Evolutionary conservation across 768 basidiomycete genomes (phyloP).

Genomic region (Phylloporus sp.): DNA sequence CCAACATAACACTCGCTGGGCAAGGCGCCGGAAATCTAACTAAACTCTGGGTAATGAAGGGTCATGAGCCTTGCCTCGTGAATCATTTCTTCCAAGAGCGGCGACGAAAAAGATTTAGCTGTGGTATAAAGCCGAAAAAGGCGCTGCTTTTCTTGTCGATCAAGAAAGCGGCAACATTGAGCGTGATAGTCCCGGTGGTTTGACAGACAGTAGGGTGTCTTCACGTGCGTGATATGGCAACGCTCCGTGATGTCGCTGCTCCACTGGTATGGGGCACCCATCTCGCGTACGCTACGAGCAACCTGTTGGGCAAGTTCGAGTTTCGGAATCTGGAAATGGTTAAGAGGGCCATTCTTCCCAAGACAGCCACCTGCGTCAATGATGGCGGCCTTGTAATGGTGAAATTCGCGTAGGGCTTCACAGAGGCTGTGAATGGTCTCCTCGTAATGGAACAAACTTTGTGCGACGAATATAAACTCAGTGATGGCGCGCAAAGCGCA

Average conservation of each 20-base stretch:
- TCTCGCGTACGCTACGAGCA: conserved; percentile 19
- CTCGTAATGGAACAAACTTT: conserved; percentile 12
- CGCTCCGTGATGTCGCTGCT: conserved; percentile 10
- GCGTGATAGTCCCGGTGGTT: conserved; percentile 3
- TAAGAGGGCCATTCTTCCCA: conserved; percentile 4
- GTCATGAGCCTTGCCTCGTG: not conserved
- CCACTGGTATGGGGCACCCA: conserved; percentile 27
- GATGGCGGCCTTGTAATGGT: conserved; percentile 9
- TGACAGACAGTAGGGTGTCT: conserved; percentile 1
- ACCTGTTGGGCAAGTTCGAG: conserved; percentile 23
- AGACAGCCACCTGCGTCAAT: not conserved
- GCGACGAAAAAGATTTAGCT: not conserved
- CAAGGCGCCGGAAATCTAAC: not conserved
- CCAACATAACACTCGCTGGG: not conserved
- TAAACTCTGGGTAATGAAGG: not conserved
- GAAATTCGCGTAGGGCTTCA: conserved; percentile 4
- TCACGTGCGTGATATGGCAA: conserved; percentile 9
- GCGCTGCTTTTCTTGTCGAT: not conserved
- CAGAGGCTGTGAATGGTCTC: not conserved
- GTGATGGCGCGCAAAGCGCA: conserved; percentile 31
- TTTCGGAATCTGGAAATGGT: conserved; percentile 9
- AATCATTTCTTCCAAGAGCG: not conserved
- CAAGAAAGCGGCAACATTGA: conserved; percentile 10
- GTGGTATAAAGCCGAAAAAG: conserved; percentile 4
- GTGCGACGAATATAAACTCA: conserved; percentile 37